phyloP scores from a whole-genome alignment of 192 early-diverging fungal species.

The Chytriomyces sp. region DNA sequence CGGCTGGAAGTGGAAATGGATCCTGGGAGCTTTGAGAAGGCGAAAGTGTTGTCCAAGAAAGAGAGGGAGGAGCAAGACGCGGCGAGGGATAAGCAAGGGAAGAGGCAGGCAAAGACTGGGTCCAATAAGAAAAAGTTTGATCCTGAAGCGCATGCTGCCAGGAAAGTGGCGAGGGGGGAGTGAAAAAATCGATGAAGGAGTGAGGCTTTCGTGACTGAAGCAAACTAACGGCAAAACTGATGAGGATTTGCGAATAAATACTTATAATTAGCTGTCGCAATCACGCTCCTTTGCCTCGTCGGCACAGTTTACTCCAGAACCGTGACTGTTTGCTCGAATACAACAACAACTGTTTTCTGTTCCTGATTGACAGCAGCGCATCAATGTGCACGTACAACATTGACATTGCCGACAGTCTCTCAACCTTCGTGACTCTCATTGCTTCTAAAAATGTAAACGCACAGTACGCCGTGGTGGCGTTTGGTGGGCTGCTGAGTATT shows the following conservation, averaged over 20 bases:
- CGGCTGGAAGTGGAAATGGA: background rate
- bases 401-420: slow-evolving; percentile 29
- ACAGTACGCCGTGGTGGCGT: slow-evolving; percentile 41
- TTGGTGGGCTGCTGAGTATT: slow-evolving; percentile 37
- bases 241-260: too few species aligned
- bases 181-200: too few species aligned
- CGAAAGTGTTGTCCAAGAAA: background rate
- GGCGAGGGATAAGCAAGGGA: background rate
- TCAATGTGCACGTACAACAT: slow-evolving; percentile 50
- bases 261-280: too few species aligned
- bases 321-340: slow-evolving; percentile 13
- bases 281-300: too few species aligned
- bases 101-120: slow-evolving; percentile 1
- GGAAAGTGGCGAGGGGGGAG: too few species aligned
- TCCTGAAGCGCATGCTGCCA: slow-evolving; percentile 4
- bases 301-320: too few species aligned
- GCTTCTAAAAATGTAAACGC: slow-evolving; percentile 34
- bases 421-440: slow-evolving; percentile 33
- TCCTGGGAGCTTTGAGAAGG: background rate
- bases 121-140: slow-evolving; percentile 9
- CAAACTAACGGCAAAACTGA: too few species aligned
- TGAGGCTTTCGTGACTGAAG: too few species aligned
- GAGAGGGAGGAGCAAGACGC: background rate
- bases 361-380: slow-evolving; percentile 40
- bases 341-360: slow-evolving; percentile 36